A percentile compares a stretch with the other conserved stretches of the same genome.
phyloP scores from a whole-genome alignment of 192 early-diverging fungal species.

The Coemansia sp. region DNA sequence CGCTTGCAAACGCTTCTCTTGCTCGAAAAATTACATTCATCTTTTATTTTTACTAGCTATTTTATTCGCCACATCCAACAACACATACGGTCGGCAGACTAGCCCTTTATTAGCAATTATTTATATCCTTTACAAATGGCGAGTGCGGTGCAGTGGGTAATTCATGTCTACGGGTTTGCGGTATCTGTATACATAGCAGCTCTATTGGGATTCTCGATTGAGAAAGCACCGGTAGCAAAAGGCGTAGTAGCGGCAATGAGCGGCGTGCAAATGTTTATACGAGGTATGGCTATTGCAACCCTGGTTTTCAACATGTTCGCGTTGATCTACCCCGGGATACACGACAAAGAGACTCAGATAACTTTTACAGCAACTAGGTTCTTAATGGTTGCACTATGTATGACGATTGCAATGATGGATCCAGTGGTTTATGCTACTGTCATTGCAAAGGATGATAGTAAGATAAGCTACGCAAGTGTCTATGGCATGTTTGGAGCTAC shows the following conservation, averaged over 20 bases:
- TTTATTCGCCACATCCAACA: not conserved
- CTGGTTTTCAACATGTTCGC: not conserved
- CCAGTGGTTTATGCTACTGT: not conserved
- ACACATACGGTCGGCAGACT: not conserved
- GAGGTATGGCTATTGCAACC: not conserved
- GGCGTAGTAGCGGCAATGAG: not conserved
- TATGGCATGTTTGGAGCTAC: not conserved
- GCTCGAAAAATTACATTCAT: not conserved
- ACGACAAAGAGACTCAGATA: not conserved
- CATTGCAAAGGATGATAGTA: not conserved
- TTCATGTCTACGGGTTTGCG: not conserved
- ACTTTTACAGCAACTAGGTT: not conserved
- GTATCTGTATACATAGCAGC: not conserved
- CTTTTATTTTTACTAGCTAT: not conserved
- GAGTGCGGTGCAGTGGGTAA: not conserved
- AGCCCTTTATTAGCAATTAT: not conserved
- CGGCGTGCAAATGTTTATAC: slow-evolving; percentile 2
- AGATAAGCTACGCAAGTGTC: not conserved
- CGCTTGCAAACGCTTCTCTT: not conserved
- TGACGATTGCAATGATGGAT: slow-evolving; percentile 1
- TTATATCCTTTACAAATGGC: not conserved
- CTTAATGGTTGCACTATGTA: not conserved
- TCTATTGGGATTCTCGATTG: not conserved
- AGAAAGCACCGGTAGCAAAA: not conserved
- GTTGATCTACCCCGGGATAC: not conserved